These are phyloP conservation scores for Acidomyces sp. DNA, from an alignment of 495 filamentous ascomycete genomes.

Conservation along the genomic window DNA sequence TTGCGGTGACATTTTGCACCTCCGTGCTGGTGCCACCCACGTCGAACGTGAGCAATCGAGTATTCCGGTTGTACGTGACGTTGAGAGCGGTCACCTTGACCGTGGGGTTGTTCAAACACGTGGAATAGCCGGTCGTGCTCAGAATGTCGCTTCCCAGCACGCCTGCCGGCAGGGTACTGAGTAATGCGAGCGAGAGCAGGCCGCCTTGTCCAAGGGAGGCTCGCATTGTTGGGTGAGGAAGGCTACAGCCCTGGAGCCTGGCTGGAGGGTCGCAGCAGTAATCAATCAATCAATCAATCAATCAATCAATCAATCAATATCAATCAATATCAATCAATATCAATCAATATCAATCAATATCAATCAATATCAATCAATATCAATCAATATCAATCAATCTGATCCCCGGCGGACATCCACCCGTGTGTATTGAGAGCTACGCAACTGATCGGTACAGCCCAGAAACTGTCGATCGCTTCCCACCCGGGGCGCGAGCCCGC, in stretches of 20 bases:
- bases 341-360: no score
- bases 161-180: slow-evolving; percentile 31
- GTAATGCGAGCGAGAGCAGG: slow-evolving; percentile 23
- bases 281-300: no score
- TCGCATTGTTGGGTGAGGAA: slow-evolving; percentile 14
- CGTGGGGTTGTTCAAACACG: slow-evolving; percentile 50
- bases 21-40: slow-evolving; percentile 62
- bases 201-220: not conserved
- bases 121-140: slow-evolving; percentile 64
- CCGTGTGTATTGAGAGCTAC: no score
- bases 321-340: no score
- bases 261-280: no score
- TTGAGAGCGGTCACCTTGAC: slow-evolving; percentile 64
- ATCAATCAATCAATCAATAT: no score
- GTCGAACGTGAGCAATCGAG: slow-evolving; percentile 65
- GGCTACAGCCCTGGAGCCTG: not conserved
- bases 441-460: no score
- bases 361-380: no score
- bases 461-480: no score
- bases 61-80: slow-evolving; percentile 63
- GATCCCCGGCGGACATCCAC: no score
- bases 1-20: slow-evolving; percentile 68
- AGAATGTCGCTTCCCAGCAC: slow-evolving; percentile 55
- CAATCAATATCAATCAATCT: no score
- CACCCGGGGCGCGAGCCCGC: no score